These are phyloP conservation scores for Luffa aegyptiaca DNA, from an alignment of 306 rosid genomes.

Conservation along the genomic window DNA sequence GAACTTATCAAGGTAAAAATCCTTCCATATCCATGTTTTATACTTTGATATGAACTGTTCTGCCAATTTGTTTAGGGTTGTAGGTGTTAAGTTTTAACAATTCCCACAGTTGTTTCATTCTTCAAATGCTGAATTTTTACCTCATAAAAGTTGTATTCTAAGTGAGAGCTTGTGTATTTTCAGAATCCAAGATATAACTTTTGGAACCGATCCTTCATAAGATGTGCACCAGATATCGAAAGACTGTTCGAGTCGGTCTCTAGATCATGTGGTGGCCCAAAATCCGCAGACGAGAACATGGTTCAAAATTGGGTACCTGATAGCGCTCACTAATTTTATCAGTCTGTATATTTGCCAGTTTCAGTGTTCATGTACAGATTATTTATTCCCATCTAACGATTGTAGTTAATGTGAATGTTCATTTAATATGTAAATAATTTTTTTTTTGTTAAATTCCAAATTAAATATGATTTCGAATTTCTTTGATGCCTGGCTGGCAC, in stretches of 20 bases:
- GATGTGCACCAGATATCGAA: conserved; percentile 97
- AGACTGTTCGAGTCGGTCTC: conserved; percentile 95
- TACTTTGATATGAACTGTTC: neutral
- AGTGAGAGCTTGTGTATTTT: neutral
- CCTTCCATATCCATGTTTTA: neutral
- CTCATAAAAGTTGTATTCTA: neutral
- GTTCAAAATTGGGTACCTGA: conserved; percentile 84
- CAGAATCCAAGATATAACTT: conserved; percentile 93
- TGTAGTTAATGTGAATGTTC: neutral
- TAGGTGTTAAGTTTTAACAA: too few species aligned
- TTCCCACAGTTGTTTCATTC: neutral
- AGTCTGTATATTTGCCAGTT: neutral
- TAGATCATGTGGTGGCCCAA: conserved; percentile 93
- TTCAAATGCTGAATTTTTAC: neutral
- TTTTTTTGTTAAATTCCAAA: neutral
- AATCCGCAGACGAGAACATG: conserved; percentile 86
- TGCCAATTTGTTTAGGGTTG: too few species aligned
- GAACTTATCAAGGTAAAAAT: conserved; percentile 34
- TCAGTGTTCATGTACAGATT: neutral
- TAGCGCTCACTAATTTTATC: conserved; percentile 20
- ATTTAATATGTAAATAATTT: neutral
- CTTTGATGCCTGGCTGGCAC: neutral
- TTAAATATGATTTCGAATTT: neutral
- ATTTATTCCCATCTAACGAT: neutral
- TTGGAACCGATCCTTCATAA: conserved; percentile 84